Conservation (phyloP, 2,329 filamentous ascomycete genomes). For the Chaetomiaceae sp. region DNA sequence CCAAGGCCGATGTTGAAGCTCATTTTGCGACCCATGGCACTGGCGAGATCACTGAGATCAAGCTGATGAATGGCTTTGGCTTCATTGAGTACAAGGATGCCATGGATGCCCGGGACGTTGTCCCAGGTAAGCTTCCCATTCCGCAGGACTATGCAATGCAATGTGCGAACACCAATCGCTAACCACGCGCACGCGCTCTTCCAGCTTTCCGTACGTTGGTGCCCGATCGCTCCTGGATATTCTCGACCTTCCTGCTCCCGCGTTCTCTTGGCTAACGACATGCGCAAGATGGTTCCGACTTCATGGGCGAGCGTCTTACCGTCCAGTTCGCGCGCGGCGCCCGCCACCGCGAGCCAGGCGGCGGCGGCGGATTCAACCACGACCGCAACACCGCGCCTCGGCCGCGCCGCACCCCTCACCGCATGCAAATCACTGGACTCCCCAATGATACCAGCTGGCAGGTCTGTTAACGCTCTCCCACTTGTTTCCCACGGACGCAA, state of each 20-base stretch:
- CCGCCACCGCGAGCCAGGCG: slow-evolving; percentile 45
- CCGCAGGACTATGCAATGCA: slow-evolving; percentile 1
- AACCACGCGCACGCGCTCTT: slow-evolving; percentile 25
- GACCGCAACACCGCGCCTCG: slow-evolving; percentile 56
- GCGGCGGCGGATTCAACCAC: slow-evolving; percentile 41
- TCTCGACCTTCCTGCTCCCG: slow-evolving; percentile 25
- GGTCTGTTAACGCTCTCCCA: slow-evolving; percentile 71
- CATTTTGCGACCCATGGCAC: slow-evolving; percentile 95
- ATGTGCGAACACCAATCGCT: slow-evolving; percentile 14
- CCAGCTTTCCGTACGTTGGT: slow-evolving; percentile 56
- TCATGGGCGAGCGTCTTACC: slow-evolving; percentile 95
- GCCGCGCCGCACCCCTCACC: slow-evolving; percentile 87
- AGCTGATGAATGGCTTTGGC: slow-evolving; percentile 99
- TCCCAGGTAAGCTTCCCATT: slow-evolving; percentile 67
- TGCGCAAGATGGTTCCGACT: slow-evolving; percentile 82
- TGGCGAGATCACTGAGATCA: slow-evolving; percentile 97
- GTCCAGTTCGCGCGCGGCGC: slow-evolving; percentile 96
- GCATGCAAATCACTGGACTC: slow-evolving; percentile 97
- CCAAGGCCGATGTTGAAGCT: slow-evolving; percentile 91
- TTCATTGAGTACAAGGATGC: slow-evolving; percentile 99
- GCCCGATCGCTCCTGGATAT: slow-evolving; percentile 29
- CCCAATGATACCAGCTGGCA: slow-evolving; percentile 99
- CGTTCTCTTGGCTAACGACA: slow-evolving; percentile 33
- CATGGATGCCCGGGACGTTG: slow-evolving; percentile 96
- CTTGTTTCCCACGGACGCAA: slow-evolving; percentile 44